These are phyloP conservation scores for Stephania japonica DNA, from an alignment of 164 flowering plant species.

Conservation along the genomic window DNA sequence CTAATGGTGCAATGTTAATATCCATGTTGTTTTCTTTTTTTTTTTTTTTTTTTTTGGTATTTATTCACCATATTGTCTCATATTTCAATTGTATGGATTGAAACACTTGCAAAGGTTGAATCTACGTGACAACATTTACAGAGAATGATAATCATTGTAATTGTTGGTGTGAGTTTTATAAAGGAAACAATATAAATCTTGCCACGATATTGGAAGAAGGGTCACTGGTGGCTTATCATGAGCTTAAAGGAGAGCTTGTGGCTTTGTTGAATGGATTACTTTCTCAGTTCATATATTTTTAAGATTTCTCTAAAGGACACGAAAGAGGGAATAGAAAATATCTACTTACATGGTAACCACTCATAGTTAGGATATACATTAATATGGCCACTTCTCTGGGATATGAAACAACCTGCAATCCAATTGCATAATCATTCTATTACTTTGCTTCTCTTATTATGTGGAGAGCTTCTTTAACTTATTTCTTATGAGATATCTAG, in stretches of 20 bases:
- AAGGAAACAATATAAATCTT: background rate
- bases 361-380: background rate
- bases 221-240: background rate
- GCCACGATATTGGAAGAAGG: background rate
- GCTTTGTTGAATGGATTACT: background rate
- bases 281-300: background rate
- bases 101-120: background rate
- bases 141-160: background rate
- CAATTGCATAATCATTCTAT: background rate
- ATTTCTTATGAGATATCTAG: too few species aligned
- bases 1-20: constrained; percentile 1
- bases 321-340: background rate
- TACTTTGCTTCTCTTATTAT: too few species aligned
- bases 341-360: background rate
- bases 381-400: background rate
- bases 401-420: background rate
- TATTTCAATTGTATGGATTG: background rate
- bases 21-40: background rate
- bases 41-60: background rate
- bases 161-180: background rate
- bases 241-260: background rate
- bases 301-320: background rate
- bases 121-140: background rate
- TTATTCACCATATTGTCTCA: background rate
- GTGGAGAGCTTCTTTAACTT: too few species aligned